Conservation (phyloP, 148 eudicot species). For the Rhododendron williamsianum region DNA sequence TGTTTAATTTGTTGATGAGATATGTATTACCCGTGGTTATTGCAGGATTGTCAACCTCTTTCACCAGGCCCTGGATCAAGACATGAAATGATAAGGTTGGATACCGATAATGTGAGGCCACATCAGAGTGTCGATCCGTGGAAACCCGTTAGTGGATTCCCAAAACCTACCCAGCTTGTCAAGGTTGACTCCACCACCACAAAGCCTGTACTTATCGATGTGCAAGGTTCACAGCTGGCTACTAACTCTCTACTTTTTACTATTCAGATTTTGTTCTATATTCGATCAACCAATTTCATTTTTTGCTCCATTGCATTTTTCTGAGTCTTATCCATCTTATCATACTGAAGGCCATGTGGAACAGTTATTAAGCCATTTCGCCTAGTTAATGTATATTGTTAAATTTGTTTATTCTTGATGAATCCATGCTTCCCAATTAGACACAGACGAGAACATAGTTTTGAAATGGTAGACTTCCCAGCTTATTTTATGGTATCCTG, state of each 20-base stretch:
- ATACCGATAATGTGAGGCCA: constrained; percentile 24
- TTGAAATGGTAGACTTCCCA: not conserved
- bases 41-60: constrained; percentile 40
- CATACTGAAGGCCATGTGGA: not conserved
- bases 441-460: not conserved
- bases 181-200: constrained; percentile 26
- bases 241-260: not conserved
- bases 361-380: not conserved
- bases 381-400: not conserved
- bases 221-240: constrained; percentile 35
- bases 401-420: not conserved
- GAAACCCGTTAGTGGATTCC: constrained; percentile 27
- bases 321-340: not conserved
- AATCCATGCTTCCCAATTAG: not conserved
- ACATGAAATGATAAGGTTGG: constrained; percentile 31
- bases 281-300: not conserved
- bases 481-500: not conserved
- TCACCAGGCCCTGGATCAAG: constrained; percentile 34
- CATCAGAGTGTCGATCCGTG: constrained; percentile 28
- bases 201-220: constrained; percentile 35
- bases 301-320: not conserved
- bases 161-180: constrained; percentile 27
- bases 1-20: not conserved
- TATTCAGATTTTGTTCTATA: not conserved
- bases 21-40: constrained; percentile 6